A percentile compares a stretch with the other conserved stretches of the same genome.
Conservation (phyloP, 768 basidiomycete genomes). For the Kwoniella europaea region DNA sequence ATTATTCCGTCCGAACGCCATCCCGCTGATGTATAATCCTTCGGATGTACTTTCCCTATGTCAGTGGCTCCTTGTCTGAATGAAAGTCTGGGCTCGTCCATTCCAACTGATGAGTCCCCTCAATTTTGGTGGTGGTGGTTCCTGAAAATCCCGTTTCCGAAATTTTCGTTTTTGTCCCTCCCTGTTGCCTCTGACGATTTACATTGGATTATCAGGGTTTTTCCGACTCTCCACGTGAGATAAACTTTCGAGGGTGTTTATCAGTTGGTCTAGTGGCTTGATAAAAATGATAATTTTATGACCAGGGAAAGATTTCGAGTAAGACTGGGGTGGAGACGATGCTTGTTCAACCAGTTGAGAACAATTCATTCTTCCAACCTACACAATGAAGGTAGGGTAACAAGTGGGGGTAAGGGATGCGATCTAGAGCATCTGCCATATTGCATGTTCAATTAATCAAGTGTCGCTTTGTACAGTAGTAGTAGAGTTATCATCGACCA, state of each 20-base stretch:
- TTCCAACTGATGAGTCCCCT: conserved; percentile 14
- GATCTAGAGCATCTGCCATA: background rate
- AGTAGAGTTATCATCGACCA: background rate
- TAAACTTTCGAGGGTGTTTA: conserved; percentile 10
- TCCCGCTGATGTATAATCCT: background rate
- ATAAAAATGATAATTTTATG: background rate
- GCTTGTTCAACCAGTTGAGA: conserved; percentile 1
- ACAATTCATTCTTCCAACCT: background rate
- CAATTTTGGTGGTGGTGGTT: background rate
- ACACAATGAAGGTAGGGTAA: background rate
- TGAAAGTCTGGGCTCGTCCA: background rate
- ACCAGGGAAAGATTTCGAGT: background rate
- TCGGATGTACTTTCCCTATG: background rate
- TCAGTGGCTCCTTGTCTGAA: background rate
- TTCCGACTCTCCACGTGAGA: conserved; percentile 13
- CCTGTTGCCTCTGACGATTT: background rate
- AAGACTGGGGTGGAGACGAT: conserved; percentile 20
- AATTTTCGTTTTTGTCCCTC: background rate
- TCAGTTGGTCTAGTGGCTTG: conserved; percentile 20
- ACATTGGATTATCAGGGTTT: conserved; percentile 5
- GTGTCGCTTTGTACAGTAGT: background rate
- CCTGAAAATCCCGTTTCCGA: conserved; percentile 25
- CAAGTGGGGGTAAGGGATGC: background rate
- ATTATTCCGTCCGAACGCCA: conserved; percentile 4
- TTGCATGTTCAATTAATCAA: no score